Evolutionary conservation across 2,329 filamentous ascomycete genomes (phyloP).

Genomic region (Fusarium tupiense): DNA sequence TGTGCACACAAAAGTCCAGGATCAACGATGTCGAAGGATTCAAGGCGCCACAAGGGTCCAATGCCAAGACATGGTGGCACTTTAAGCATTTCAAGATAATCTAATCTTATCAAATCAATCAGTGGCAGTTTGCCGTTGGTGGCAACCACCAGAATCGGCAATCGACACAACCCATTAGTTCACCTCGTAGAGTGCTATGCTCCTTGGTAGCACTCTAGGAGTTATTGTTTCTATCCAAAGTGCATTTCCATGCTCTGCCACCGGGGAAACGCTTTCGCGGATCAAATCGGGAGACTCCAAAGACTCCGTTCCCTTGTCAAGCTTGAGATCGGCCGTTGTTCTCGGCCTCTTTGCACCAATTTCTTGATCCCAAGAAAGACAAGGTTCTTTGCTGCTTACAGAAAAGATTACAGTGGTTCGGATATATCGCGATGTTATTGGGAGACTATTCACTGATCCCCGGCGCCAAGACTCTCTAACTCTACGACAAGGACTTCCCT

Average conservation of each 20-base stretch:
- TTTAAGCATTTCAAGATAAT: neutral
- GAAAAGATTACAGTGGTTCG: neutral
- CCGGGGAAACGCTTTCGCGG: neutral
- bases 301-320: neutral
- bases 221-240: neutral
- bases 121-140: neutral
- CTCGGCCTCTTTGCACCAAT: neutral
- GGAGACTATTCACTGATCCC: neutral
- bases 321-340: neutral
- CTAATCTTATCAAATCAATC: constrained; percentile 30
- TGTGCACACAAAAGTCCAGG: neutral
- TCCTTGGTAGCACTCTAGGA: too few species aligned
- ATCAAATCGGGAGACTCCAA: neutral
- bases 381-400: neutral
- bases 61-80: neutral
- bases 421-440: neutral
- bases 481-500: neutral
- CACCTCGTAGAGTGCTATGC: neutral
- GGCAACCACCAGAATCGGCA: neutral
- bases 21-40: neutral
- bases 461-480: neutral
- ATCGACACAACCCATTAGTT: neutral
- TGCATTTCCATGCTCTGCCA: neutral
- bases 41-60: neutral
- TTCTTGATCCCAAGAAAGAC: neutral